Conservation (phyloP, 1,139 yeast species). For the Lodderomyces metapsilosis region DNA sequence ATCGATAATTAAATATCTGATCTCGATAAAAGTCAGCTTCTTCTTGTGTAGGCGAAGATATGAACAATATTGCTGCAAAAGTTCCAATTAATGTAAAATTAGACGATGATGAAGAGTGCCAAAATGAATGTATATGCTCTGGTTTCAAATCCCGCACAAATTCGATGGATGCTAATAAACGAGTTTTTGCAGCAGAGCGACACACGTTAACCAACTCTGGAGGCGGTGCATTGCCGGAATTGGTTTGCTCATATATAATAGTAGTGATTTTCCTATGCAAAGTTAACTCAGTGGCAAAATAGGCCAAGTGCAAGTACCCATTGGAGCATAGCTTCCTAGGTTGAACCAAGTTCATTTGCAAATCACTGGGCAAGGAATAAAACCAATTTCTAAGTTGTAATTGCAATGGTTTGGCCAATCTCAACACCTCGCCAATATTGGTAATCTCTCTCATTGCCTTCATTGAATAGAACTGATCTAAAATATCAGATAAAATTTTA, state of each 20-base stretch:
- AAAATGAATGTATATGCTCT: constrained; percentile 81
- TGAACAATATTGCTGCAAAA: constrained; percentile 75
- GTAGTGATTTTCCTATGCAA: constrained; percentile 78
- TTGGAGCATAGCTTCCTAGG: constrained; percentile 63
- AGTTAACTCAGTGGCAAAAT: constrained; percentile 84
- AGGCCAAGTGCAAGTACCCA: constrained; percentile 79
- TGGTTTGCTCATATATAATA: constrained; percentile 46
- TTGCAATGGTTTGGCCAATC: constrained; percentile 82
- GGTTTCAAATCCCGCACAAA: constrained; percentile 73
- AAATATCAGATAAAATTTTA: constrained; percentile 67
- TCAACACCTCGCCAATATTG: constrained; percentile 64
- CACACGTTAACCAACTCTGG: constrained; percentile 66
- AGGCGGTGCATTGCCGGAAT: constrained; percentile 44
- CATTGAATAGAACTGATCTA: constrained; percentile 69
- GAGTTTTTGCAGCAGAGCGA: constrained; percentile 78
- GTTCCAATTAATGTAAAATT: constrained; percentile 81
- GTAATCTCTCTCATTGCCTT: constrained; percentile 56
- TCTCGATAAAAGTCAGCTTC: constrained; percentile 66
- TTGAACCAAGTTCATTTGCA: constrained; percentile 63
- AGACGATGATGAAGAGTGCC: constrained; percentile 81
- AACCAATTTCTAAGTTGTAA: constrained; percentile 79
- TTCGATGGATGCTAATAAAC: constrained; percentile 78
- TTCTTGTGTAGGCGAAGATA: constrained; percentile 56
- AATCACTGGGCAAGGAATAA: constrained; percentile 66
- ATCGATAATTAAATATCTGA: constrained; percentile 70